Base-by-base conservation (phyloP, 2,329 filamentous ascomycete genomes). In the Cryoendolithus antarcticus region DNA sequence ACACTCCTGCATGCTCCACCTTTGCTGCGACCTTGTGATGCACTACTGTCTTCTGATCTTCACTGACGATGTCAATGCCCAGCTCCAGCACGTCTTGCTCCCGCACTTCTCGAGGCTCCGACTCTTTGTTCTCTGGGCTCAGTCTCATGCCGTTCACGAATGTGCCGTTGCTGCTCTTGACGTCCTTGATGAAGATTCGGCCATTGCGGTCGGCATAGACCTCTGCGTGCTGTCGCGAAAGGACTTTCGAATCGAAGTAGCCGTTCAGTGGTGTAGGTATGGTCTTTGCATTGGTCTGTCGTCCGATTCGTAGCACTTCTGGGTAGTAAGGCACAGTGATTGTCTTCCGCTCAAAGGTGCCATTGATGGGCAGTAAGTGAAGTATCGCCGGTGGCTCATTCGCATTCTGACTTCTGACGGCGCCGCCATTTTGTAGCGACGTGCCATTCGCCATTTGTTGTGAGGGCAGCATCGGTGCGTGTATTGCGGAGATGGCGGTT, bases 1-100 rank as follows among this genome's bases (percentile, higher is more conserved):
- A 75, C 47, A 89, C 81, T 5, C 91, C 91, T 30, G 91, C 86
- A 63, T 95, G 86, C 60, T 98, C 91, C 40, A 98, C 86, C 58
- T 93, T 93, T 40, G 91, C 88, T 11, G 89, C 88, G 35, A 98
- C 91, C 58, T 98, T 98, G 66, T 96, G 91, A 57, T 98, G 91
- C 9, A 98, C 88, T 19, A 98, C 86, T 0, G 88, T 95, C 65
- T 94, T 96, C 60, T 96, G 89, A 58, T 98, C 91, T 60, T 98
- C 91, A 61, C 86, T 94, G 37, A 98, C 89, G 55, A 98, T 98
- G 57, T 98, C 91, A 52, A 98, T 98, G 40, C 91, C 91, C 29
- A 98, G 72, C 58, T 98, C 91, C 38, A 98, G 68, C 46, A 91
- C 85, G 57, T 98, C 91, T 48, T 86, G 80, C 43, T 89, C 86